Percentiles rank a stretch among this genome's conserved stretches.
Conservation (phyloP, 345 rosid species). For the Gossypium australe region DNA sequence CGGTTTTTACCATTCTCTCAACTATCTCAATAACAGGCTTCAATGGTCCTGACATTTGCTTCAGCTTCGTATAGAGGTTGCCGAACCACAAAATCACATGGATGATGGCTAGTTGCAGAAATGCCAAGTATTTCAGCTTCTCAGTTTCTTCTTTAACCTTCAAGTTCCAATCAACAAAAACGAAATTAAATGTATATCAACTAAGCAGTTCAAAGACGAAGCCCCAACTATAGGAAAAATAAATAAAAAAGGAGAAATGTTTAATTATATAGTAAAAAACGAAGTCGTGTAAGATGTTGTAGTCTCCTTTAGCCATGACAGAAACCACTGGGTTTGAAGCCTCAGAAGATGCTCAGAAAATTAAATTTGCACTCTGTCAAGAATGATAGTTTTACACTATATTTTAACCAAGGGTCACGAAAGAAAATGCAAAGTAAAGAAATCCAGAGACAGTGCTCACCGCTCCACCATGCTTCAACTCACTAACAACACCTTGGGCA, state of each 20-base stretch:
- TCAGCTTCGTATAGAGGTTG: constrained; percentile 51
- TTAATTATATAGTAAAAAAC: too few relatives aligned
- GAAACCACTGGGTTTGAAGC: too few relatives aligned
- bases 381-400: background rate
- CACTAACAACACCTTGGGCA: background rate
- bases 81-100: constrained; percentile 49
- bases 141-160: constrained; percentile 34
- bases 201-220: too few relatives aligned
- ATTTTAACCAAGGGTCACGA: background rate
- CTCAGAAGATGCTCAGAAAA: background rate
- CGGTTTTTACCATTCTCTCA: constrained; percentile 73
- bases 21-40: constrained; percentile 76
- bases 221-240: too few relatives aligned
- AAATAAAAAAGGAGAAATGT: too few relatives aligned
- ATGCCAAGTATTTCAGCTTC: constrained; percentile 71
- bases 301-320: too few relatives aligned
- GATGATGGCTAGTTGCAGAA: constrained; percentile 66
- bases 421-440: background rate
- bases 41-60: constrained; percentile 73
- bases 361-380: background rate
- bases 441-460: background rate
- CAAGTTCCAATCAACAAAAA: background rate
- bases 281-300: too few relatives aligned
- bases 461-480: constrained; percentile 25
- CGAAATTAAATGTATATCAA: background rate